phyloP scores from a whole-genome alignment of 768 basidiomycete genomes.

The Amylocystis lapponica region DNA sequence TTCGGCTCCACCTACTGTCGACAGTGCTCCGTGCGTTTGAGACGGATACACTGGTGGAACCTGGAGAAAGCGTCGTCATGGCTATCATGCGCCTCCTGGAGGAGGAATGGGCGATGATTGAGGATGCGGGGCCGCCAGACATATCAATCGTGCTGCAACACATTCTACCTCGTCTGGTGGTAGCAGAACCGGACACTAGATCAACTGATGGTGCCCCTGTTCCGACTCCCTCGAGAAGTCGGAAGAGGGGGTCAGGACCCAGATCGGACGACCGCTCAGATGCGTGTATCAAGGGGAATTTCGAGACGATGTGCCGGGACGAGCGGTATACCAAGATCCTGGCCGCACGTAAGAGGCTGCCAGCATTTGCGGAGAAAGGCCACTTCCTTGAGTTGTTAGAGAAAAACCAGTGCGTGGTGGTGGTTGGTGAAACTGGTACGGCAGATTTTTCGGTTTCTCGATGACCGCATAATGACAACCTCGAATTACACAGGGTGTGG shows the following conservation, averaged over 20 bases:
- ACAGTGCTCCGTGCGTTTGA: constrained; percentile 53
- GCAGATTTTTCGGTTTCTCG: too few species aligned
- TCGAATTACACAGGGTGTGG: constrained; percentile 55
- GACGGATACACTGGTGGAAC: constrained; percentile 48
- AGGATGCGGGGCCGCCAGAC: constrained; percentile 71
- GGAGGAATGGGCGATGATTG: constrained; percentile 59
- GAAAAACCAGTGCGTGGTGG: constrained; percentile 63
- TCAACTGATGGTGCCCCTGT: constrained; percentile 1
- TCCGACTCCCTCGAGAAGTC: constrained; percentile 11
- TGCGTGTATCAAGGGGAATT: constrained; percentile 45
- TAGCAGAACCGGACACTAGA: constrained; percentile 1
- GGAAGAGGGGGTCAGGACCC: constrained; percentile 17
- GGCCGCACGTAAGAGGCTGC: constrained; percentile 52
- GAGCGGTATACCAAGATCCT: constrained; percentile 54
- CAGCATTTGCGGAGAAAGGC: constrained; percentile 66
- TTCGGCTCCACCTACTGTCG: constrained; percentile 77
- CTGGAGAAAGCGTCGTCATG: constrained; percentile 69
- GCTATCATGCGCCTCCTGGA: constrained; percentile 66
- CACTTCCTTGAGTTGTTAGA: constrained; percentile 57
- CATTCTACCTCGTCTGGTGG: constrained; percentile 35
- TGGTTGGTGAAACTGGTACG: constrained; percentile 86
- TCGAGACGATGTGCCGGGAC: constrained; percentile 39
- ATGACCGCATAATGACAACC: neutral
- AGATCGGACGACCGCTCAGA: constrained; percentile 40
- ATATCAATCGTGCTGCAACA: constrained; percentile 61